Base-by-base conservation (phyloP, 2,329 filamentous ascomycete species). In the Nigrograna mackinnonii region DNA sequence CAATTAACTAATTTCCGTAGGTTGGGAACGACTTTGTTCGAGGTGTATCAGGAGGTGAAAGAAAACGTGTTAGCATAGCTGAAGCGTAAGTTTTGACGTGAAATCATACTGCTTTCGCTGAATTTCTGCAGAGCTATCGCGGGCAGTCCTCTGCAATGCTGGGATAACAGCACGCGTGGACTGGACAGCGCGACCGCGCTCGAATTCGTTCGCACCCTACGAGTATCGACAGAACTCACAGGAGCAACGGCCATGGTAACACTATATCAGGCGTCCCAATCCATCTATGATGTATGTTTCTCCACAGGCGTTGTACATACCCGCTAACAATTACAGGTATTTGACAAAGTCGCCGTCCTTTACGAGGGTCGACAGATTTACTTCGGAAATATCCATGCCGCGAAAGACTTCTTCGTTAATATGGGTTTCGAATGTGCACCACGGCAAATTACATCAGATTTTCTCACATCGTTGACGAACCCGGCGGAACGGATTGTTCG, bases 31-130 rank as follows among this genome's bases (percentile, higher is more conserved):
- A 89, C 64, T 88, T 83, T 57, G 74, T 89, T 16, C 83, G 85
- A 45, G 85, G 85, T 86, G 54, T 64, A 4, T 85, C 80, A n/a
- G 85, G 86, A 56, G 86, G 86, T 57, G 84, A 88, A 73, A 75
- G 82, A 65, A 89, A 91, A 69, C 80, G 88, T 57, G 87, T 91
- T 4, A 86, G 82, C 21, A 88, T 91, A 46, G 86, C 85, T 1
- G 87, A 61, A 52, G 57, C 37, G 11, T n/a, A n/a, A n/a, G n/a
- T n/a, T n/a, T n/a, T n/a, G n/a, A n/a, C n/a, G n/a, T n/a, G n/a
- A n/a, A n/a, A n/a, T n/a, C n/a, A n/a, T n/a, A n/a, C n/a, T n/a
- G n/a, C n/a, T n/a, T n/a, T n/a, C n/a, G n/a, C n/a, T n/a, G n/a
- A n/a, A n/a, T n/a, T n/a, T n/a, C n/a, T n/a, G n/a, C n/a, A n/a